phyloP scores from a whole-genome alignment of 208 protist genomes.

The Leishmania lainsoni region DNA sequence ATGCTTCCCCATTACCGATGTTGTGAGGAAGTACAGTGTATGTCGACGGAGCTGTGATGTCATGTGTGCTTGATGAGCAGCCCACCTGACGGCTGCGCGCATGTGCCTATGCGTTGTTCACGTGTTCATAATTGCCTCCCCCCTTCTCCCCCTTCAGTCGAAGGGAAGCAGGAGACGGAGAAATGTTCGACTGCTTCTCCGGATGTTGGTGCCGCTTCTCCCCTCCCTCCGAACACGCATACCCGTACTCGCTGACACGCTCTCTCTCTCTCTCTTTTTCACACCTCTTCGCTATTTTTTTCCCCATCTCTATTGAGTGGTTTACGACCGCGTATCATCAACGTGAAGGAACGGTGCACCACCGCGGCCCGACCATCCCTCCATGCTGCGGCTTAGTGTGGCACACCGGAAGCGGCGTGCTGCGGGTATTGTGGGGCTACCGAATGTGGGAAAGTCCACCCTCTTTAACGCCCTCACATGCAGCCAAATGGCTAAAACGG shows the following conservation, averaged over 20 bases:
- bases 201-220: too few species aligned
- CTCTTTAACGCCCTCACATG: slow-evolving; percentile 94
- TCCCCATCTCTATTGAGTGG: too few species aligned
- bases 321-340: background rate
- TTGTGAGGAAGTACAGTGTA: too few species aligned
- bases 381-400: slow-evolving; percentile 29
- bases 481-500: slow-evolving; percentile 87
- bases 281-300: background rate
- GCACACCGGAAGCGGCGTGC: slow-evolving; percentile 46
- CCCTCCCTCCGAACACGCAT: background rate
- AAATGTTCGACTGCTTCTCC: too few species aligned
- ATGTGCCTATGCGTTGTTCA: background rate
- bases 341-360: background rate
- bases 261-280: background rate
- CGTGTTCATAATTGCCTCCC: background rate
- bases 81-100: background rate
- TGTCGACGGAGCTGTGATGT: too few species aligned
- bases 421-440: slow-evolving; percentile 89
- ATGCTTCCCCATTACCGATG: background rate
- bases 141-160: background rate
- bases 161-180: background rate
- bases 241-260: background rate
- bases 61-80: too few species aligned
- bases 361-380: background rate
- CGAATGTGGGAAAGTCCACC: slow-evolving; percentile 93